Evolutionary conservation across 371 early-diverging fungal species (phyloP).

Genomic region (Mortierella sp.): DNA sequence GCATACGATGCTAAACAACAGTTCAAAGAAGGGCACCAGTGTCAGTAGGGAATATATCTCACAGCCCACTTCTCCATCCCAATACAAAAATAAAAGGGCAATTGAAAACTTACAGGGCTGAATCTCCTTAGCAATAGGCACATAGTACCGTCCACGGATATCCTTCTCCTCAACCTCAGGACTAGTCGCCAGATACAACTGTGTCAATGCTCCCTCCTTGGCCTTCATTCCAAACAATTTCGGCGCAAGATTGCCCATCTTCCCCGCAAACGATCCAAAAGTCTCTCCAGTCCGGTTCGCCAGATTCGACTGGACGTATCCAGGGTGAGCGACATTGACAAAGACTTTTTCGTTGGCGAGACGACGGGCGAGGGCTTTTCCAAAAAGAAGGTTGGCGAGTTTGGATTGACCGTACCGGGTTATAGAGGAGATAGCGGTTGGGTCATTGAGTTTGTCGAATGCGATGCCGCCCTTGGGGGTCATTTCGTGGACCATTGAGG

Average conservation of each 20-base stretch:
- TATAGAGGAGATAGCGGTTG: not conserved
- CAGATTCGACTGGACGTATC: constrained; percentile 14
- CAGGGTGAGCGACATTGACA: constrained; percentile 34
- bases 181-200: constrained; percentile 72
- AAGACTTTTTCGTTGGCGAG: constrained; percentile 55
- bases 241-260: not conserved
- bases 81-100: constrained; percentile 39
- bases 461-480: constrained; percentile 31
- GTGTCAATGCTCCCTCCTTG: constrained; percentile 66
- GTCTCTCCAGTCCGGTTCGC: constrained; percentile 10
- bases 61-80: constrained; percentile 54
- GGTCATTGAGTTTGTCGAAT: constrained; percentile 61
- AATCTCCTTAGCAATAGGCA: constrained; percentile 36
- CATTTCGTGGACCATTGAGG: constrained; percentile 60
- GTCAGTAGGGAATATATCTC: not conserved
- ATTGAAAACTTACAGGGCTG: constrained; percentile 30
- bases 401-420: constrained; percentile 68
- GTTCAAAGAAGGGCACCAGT: not conserved
- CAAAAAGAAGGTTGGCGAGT: constrained; percentile 75
- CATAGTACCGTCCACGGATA: constrained; percentile 35
- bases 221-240: constrained; percentile 11
- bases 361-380: constrained; percentile 63
- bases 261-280: not conserved
- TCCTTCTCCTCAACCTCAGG: constrained; percentile 51
- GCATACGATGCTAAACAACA: constrained; percentile 58